Evolutionary conservation across 805 yeast genomes (phyloP), one percentile per base, ranked within the genome.

Genomic region (Metschnikowia rubicola): DNA sequence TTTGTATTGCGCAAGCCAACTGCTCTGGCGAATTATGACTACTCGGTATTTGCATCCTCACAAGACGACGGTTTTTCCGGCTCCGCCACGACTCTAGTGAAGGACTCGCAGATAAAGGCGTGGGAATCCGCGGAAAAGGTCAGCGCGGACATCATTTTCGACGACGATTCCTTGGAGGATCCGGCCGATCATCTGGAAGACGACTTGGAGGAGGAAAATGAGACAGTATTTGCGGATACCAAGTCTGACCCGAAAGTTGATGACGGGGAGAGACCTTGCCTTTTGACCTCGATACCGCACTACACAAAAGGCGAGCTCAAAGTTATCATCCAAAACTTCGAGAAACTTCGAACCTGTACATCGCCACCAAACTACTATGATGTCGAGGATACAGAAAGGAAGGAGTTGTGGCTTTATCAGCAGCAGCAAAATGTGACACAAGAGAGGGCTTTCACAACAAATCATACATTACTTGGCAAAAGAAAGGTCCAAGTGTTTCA

Each of bases 121-220:
- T 72, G 77, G 77, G 76, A 72, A 50, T 63, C 69, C 28, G 76
- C 75, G 1, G 76, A 72, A 48, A 65, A 67, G 50, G 63, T 68
- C 37, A 63, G 67, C 46, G 54, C 59, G 26, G 70, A 64, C 43
- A 50, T 71, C 31, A 69, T 72, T 2, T 71, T 71, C 47, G 71
- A 67, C 13, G 49, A 47, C 17, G 39, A 38, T 4, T 34, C 48
- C 11, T 10, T 19, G n/a, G 31, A 21, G 26, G 26, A 21, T 21
- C 5, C 26, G 26, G 26, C 26, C 26, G 26, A 21, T 21, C 26
- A 21, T 21, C 26, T 21, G 26, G 26, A 21, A 21, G 26, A 21
- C 26, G 26, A 21, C 26, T 1, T 21, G 7, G 26, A 4, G 5
- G 26, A 4, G 26, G 26, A 1, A 21, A 21, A 21, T 21, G 26